Base-by-base conservation (phyloP, 2,329 filamentous ascomycete genomes). In the Penicillium sp. region DNA sequence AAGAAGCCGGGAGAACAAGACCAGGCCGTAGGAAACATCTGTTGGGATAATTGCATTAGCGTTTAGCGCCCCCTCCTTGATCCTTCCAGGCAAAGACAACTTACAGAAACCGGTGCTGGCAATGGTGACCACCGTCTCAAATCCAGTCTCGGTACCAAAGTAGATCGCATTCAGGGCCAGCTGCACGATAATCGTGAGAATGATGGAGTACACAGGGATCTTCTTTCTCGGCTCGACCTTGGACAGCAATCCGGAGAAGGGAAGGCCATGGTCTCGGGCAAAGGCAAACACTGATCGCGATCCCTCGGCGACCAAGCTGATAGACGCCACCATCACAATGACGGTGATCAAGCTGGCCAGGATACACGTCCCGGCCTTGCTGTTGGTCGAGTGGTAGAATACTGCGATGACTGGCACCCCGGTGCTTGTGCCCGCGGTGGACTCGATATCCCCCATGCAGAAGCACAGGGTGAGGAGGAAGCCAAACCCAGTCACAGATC, bases 391-490 rank as follows among this genome's bases (percentile, higher is more conserved):
- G 50, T 75, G 65, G 51, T 67, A 71, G 45, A 77, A 71, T 33
- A 77, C 76, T 38, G 75, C 71, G 33, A 78, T 72, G 6, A 77
- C 64, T 0, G 75, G 74, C 0, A 75, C 71, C 7, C 73, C 74
- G 1, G 74, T 77, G 1, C 65, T 42, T 0, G 71, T 69, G 2
- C 51, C 48, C 0, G 69, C 72, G 0, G 73, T 76, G 0, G 57
- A 47, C 10, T 68, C 65, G 23, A 79, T 70, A 39, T 74, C 68
- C 6, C 69, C 69, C 25, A 76, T 75, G 51, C 72, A 76, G 55
- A 76, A 77, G 54, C 69, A 76, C 1, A 73, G 61, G 0, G 67
- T 59, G 13, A 76, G 58, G 1, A 77, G 57, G 44, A 76, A 76
- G n/a, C 69, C 54, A 47, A 74, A 70, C 1, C 71, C 72, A 0